Evolutionary conservation across 305 asterid genomes (phyloP), one percentile per base, ranked within the genome.

Genomic region (Fraxinus baroniana): DNA sequence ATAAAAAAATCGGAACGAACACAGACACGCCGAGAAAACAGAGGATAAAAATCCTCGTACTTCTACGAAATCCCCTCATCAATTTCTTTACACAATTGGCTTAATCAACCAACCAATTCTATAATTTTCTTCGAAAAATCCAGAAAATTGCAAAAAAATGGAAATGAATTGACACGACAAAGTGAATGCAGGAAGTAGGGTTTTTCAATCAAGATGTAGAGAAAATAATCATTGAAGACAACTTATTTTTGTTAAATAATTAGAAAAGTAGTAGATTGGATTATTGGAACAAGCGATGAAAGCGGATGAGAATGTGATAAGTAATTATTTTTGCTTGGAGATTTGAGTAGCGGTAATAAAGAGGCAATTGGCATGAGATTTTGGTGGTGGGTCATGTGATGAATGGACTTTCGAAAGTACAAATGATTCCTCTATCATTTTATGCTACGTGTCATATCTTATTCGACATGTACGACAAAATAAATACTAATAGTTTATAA

Each of bases 11-110:
- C 33, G 97, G 97, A 83, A 91, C 80, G 26, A 90, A 82, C 55
- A 94, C 94, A 39, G 94, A 91, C 80, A 93, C 84, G 64, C 87
- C 84, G 39, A 95, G 95, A 81, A 94, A 86, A 74, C 87, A 88
- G 94, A 95, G 97, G 98, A 95, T 89, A 84, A 89, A 86, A 86
- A 90, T 89, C 94, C 97, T 92, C 95, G 94, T 83, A 85, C 91
- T 84, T 79, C 79, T 87, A 55, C 89, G 91, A 85, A 84, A 88
- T 79, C 80, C 82, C 97, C 83, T 91, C 98, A 92, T 95, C 88
- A 86, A 82, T 81, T 78, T 60, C 74, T 8, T 80, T 12, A 13
- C 81, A 22, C 7, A 49, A 78, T 71, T 78, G 83, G 70, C 82
- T 84, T 60, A 83, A 86, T 57, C 82, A 41, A 46, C n/a, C 76